A percentile compares a stretch with the other conserved stretches of the same genome.
phyloP scores from a whole-genome alignment of 768 basidiomycete genomes.

The Leccinum arenicola region DNA sequence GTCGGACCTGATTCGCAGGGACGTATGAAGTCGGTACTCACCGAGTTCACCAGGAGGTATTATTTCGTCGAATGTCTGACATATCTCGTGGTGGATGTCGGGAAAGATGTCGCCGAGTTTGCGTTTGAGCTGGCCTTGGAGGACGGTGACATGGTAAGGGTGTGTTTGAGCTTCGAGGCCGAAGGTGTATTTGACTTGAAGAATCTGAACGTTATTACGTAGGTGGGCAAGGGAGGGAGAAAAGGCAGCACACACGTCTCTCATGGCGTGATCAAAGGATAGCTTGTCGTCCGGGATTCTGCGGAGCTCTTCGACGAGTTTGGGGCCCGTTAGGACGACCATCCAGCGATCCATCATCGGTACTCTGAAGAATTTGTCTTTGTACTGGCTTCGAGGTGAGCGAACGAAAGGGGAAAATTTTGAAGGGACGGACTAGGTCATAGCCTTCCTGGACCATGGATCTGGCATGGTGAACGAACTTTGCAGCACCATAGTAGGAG shows the following conservation, averaged over 20 bases:
- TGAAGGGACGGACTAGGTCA: slow-evolving; percentile 25
- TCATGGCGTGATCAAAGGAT: slow-evolving; percentile 38
- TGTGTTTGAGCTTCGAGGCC: slow-evolving; percentile 32
- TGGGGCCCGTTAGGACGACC: slow-evolving; percentile 40
- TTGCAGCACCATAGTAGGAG: slow-evolving; percentile 32
- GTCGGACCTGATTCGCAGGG: slow-evolving; percentile 12
- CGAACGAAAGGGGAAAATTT: neutral
- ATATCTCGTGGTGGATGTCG: slow-evolving; percentile 34
- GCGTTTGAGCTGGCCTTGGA: slow-evolving; percentile 33
- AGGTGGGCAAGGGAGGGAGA: slow-evolving; percentile 7
- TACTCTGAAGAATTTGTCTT: slow-evolving; percentile 41
- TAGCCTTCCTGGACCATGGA: slow-evolving; percentile 38
- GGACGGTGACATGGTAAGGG: slow-evolving; percentile 35
- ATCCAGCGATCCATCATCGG: slow-evolving; percentile 44
- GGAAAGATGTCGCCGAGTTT: slow-evolving; percentile 35
- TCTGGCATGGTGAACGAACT: slow-evolving; percentile 31
- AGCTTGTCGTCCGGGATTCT: slow-evolving; percentile 46
- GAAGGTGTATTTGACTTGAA: slow-evolving; percentile 38
- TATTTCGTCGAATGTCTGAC: slow-evolving; percentile 28
- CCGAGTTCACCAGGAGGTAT: slow-evolving; percentile 22
- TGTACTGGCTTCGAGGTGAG: slow-evolving; percentile 27
- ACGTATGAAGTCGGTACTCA: slow-evolving; percentile 8
- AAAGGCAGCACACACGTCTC: slow-evolving; percentile 33
- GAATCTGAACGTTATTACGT: slow-evolving; percentile 28
- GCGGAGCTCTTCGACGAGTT: slow-evolving; percentile 50